Percentiles rank a stretch among this genome's conserved stretches.
Conservation (phyloP, 2,329 filamentous ascomycete genomes). For the Conoideocrella luteorostrata region DNA sequence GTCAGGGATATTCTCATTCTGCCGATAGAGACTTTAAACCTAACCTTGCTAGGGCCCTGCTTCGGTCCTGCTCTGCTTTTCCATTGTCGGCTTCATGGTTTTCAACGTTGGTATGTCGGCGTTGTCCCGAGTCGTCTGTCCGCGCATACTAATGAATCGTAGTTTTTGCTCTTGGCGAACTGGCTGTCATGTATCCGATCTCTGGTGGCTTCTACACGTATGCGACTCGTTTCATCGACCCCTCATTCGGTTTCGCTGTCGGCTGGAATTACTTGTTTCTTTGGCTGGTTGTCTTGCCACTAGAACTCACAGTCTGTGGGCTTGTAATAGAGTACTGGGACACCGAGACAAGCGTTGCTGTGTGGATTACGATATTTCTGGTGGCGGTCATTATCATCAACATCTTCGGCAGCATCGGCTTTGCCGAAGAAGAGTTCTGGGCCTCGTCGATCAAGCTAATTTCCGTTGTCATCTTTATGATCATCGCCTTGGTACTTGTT, state of each 20-base stretch:
- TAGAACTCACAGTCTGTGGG: conserved; percentile 44
- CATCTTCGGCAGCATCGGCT: conserved; percentile 48
- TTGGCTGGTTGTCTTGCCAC: conserved; percentile 43
- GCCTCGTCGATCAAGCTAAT: conserved; percentile 49
- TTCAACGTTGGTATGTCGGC: conserved; percentile 18
- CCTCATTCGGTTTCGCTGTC: conserved; percentile 52
- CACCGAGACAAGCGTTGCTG: conserved; percentile 34
- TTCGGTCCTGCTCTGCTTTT: conserved; percentile 42
- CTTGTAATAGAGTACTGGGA: conserved; percentile 49
- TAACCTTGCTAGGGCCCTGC: conserved; percentile 26
- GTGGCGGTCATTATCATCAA: conserved; percentile 44
- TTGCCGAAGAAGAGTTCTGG: conserved; percentile 50
- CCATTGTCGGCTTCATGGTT: conserved; percentile 54
- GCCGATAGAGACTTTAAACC: too few species aligned
- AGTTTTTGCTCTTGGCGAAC: conserved; percentile 54
- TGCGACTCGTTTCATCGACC: conserved; percentile 54
- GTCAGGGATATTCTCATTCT: too few species aligned
- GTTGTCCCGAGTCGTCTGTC: background rate
- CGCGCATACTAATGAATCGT: background rate
- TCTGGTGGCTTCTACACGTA: conserved; percentile 59
- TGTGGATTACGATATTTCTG: conserved; percentile 50
- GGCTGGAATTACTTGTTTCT: conserved; percentile 40
- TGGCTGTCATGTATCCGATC: conserved; percentile 56
- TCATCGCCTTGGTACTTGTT: conserved; percentile 51
- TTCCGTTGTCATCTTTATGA: conserved; percentile 55